These are phyloP conservation scores for Scleroderma citrinum DNA, from an alignment of 768 basidiomycete genomes.

Conservation along the genomic window DNA sequence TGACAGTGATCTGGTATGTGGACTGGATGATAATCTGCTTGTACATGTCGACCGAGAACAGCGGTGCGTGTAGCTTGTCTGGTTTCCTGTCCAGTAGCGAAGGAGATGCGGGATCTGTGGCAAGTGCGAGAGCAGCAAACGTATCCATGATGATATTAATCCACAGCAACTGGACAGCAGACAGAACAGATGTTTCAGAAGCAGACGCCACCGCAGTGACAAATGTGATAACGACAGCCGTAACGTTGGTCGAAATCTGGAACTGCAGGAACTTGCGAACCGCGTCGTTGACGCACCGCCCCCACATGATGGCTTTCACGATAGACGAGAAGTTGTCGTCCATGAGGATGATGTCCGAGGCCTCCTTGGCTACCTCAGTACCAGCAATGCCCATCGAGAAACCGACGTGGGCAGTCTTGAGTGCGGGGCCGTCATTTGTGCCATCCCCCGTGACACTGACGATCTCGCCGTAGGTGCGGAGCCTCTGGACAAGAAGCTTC, in stretches of 20 bases:
- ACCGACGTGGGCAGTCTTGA: conserved; percentile 93
- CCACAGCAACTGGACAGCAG: conserved; percentile 96
- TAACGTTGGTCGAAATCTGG: conserved; percentile 91
- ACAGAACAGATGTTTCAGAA: conserved; percentile 77
- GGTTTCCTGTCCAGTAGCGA: conserved; percentile 82
- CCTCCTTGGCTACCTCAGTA: conserved; percentile 98
- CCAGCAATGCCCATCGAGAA: conserved; percentile 97
- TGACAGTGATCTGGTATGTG: conserved; percentile 74
- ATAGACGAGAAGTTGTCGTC: conserved; percentile 96
- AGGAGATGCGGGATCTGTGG: conserved; percentile 90
- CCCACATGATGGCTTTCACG: conserved; percentile 98
- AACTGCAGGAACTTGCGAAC: conserved; percentile 98
- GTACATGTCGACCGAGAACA: conserved; percentile 93
- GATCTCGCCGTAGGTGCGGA: conserved; percentile 82
- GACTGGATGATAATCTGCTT: conserved; percentile 94
- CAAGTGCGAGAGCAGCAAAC: conserved; percentile 94
- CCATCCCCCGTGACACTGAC: conserved; percentile 98
- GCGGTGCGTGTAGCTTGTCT: conserved; percentile 79
- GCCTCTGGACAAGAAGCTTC: conserved; percentile 83
- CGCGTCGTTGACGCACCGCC: conserved; percentile 95
- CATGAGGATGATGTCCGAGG: conserved; percentile 98
- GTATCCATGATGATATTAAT: conserved; percentile 99
- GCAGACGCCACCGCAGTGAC: conserved; percentile 80
- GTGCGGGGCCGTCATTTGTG: conserved; percentile 94
- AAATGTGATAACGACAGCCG: conserved; percentile 92